A percentile compares a stretch with the other conserved stretches of the same genome.
phyloP scores from a whole-genome alignment of 2,329 filamentous ascomycete species.

The Hypoxylon sp. region DNA sequence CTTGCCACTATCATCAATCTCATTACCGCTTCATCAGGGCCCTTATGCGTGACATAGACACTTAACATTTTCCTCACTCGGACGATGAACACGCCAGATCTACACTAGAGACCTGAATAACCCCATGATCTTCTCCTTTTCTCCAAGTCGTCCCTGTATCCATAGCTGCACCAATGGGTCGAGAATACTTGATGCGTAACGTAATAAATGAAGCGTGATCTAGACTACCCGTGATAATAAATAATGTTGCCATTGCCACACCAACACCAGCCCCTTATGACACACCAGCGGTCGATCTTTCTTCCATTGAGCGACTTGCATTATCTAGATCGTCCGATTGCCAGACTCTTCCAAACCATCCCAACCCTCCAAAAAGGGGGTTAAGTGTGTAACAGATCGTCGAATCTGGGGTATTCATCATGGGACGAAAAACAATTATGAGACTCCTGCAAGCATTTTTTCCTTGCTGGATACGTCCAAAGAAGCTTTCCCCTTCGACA shows the following conservation, averaged over 20 bases:
- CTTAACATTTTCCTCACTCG: background rate
- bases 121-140: slow-evolving; percentile 4
- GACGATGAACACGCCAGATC: slow-evolving; percentile 31
- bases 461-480: slow-evolving; percentile 19
- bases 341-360: background rate
- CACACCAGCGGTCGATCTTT: slow-evolving; percentile 32
- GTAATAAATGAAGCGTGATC: slow-evolving; percentile 33
- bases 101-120: slow-evolving; percentile 2
- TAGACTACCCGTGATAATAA: slow-evolving; percentile 31
- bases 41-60: background rate
- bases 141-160: background rate
- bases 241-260: slow-evolving; percentile 34
- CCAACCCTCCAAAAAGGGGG: slow-evolving; percentile 9
- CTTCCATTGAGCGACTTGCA: slow-evolving; percentile 28
- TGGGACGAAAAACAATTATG: background rate
- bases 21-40: background rate
- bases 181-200: slow-evolving; percentile 15
- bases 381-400: slow-evolving; percentile 8
- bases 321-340: slow-evolving; percentile 24
- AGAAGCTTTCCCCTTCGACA: slow-evolving; percentile 35
- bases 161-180: background rate
- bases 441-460: background rate
- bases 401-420: background rate
- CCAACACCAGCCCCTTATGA: slow-evolving; percentile 7
- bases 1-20: background rate